Evolutionary conservation across 2,329 filamentous ascomycete species (phyloP), one percentile per base, ranked within the genome.

Genomic region (Sclerotinia sclerotiorum): DNA sequence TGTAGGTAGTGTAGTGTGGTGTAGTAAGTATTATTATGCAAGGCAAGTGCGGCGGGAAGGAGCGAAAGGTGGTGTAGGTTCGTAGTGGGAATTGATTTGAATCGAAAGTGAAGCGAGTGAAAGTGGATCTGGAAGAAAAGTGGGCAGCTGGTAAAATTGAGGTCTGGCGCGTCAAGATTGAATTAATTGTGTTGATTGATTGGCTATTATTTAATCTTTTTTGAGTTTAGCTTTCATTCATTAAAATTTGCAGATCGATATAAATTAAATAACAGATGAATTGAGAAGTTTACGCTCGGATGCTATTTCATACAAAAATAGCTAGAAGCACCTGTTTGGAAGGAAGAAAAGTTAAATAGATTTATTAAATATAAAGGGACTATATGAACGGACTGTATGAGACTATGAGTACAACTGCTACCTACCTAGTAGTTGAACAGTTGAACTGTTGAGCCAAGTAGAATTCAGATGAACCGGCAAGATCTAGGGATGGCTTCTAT

Each of bases 11-110:
- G 48, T 51, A 4, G n/a, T 27, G 5, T 48, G 6, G 46, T 48
- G 46, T 44, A 19, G 15, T 42, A 42, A 24, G 32, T 21, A 62
- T 21, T 29, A 32, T 21, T 19, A 35, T 27, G 58, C 56, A 58
- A 44, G 56, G 56, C 56, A 19, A 58, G 39, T 19, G 56, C 44
- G 29, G 44, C 44, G 44, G 58, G 44, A 49, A 35, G 58, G 58
- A 49, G 27, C 3, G 19, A 35, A 35, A 58, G 35, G 32, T 58
- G 55, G 55, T 39, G 35, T 42, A 10, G 42, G 21, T 61, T 24
- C 11, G 10, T 42, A 44, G 56, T 55, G 52, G 54, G 39, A 42
- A 42, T 42, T 42, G 39, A 42, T 15, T 42, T 17, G 39, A 57
- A 48, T 48, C 21, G 58, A 49, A 24, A 49, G 29, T 61, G 58